Base-by-base conservation (phyloP, 2,329 filamentous ascomycete species). In the Aspergillus pseudonomiae region DNA sequence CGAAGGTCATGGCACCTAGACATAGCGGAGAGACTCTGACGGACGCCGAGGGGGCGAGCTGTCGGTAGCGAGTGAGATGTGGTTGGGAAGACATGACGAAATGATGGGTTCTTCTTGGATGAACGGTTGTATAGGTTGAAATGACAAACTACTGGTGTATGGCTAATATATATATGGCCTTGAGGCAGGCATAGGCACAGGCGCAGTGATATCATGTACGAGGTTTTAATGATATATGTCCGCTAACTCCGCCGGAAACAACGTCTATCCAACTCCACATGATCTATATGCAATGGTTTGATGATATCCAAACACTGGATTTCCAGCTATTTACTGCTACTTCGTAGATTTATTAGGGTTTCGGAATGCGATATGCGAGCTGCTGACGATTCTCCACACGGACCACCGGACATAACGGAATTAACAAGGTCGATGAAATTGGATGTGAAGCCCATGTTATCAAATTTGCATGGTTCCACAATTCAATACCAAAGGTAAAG, bases 11-110 rank as follows among this genome's bases (percentile, higher is more conserved):
- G 50, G 70, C 74, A 6, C 75, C 75, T 0, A 78, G 68, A 43
- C 74, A 75, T 6, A 91, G 74, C 4, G 89, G 89, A 65, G 86
- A 89, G 21, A 91, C 88, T 32, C 87, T 82, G 21, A 92, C 82
- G 0, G 84, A 83, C 1, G 90, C 89, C 0, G 83, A 85, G 5
- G 89, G 88, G 0, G 89, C 85, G 7, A 92, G 83, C 50, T 91
- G 76, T 6, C 89, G 86, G 70, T 91, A 89, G 59, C 86, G 83
- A 64, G 81, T 87, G 65, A 91, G 77, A 24, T 24, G 43, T 46
- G 43, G 43, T 14, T 46, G 21, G 21, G 43, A 46, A 16, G 43
- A 46, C 43, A 46, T 46, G 10, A 2, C 3, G n/a, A 24, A 16
- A 16, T 10, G 39, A n/a, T 41, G 16, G 5, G 34, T 36, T 16